phyloP scores from a whole-genome alignment of 306 rosid species.

The Parietaria judaica region DNA sequence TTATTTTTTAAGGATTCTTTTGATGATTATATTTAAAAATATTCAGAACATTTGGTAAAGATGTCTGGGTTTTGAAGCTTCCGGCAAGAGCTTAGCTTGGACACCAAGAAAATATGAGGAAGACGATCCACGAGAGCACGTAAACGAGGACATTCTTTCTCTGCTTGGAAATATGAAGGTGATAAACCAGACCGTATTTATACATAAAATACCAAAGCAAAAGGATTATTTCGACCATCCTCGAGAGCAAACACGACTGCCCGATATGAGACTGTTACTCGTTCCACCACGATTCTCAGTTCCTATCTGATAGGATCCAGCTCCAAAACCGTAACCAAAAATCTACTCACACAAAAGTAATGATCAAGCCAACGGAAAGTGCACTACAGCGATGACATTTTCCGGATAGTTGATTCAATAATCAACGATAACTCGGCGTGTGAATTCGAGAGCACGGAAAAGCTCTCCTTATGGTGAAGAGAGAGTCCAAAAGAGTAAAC shows the following conservation, averaged over 20 bases:
- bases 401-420: too few relatives aligned
- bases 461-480: too few relatives aligned
- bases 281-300: slow-evolving; percentile 99
- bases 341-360: slow-evolving; percentile 86
- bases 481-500: too few relatives aligned
- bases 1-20: too few relatives aligned
- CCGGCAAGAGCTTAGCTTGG: slow-evolving; percentile 48
- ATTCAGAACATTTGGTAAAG: too few relatives aligned
- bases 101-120: slow-evolving; percentile 69
- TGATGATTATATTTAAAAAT: too few relatives aligned
- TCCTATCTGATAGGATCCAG: slow-evolving; percentile 81
- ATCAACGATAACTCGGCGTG: too few relatives aligned
- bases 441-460: too few relatives aligned
- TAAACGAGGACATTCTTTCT: slow-evolving; percentile 78
- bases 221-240: slow-evolving; percentile 67
- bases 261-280: slow-evolving; percentile 89
- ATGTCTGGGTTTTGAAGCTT: too few relatives aligned
- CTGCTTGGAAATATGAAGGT: slow-evolving; percentile 84
- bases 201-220: slow-evolving; percentile 79
- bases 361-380: too few relatives aligned
- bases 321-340: slow-evolving; percentile 76
- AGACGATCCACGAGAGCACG: slow-evolving; percentile 85
- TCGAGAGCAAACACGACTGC: slow-evolving; percentile 47
- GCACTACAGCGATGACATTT: too few relatives aligned
- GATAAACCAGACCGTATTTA: slow-evolving; percentile 93